phyloP scores from a whole-genome alignment of 306 rosid genomes.

The Astragalus glycyphyllos region DNA sequence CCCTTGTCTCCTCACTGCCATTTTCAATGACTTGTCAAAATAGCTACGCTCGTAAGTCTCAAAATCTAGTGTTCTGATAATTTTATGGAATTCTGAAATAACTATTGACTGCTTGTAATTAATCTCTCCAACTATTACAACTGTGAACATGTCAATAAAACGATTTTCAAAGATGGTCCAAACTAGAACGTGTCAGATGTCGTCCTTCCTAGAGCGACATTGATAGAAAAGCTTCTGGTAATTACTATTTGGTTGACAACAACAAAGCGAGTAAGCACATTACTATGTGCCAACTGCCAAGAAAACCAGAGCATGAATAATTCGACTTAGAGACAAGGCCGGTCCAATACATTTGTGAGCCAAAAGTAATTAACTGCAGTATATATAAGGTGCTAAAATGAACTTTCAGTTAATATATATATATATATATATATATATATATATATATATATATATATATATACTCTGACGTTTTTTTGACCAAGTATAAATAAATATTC shows the following conservation, averaged over 20 bases:
- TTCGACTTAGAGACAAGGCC: background rate
- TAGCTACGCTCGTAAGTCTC: background rate
- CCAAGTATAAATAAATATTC: too few relatives aligned
- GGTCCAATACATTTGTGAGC: too few relatives aligned
- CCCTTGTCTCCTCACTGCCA: constrained; percentile 12
- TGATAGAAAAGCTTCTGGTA: background rate
- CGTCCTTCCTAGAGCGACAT: background rate
- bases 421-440: too few relatives aligned
- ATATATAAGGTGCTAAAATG: too few relatives aligned
- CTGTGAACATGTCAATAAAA: background rate
- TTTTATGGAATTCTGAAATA: background rate
- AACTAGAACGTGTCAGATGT: background rate
- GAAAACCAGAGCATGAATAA: background rate
- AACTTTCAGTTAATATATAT: too few relatives aligned
- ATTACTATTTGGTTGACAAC: background rate
- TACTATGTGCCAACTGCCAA: background rate
- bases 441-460: too few relatives aligned
- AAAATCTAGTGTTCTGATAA: constrained; percentile 4
- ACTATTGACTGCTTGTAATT: background rate
- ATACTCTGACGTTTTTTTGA: too few relatives aligned
- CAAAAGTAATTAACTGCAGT: too few relatives aligned
- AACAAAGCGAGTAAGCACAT: background rate
- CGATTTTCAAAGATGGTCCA: constrained; percentile 1
- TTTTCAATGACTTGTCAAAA: constrained; percentile 11
- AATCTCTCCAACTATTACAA: background rate